Evolutionary conservation across 305 asterid genomes (phyloP), one percentile per base, ranked within the genome.

Genomic region (Fraxinus albicans): DNA sequence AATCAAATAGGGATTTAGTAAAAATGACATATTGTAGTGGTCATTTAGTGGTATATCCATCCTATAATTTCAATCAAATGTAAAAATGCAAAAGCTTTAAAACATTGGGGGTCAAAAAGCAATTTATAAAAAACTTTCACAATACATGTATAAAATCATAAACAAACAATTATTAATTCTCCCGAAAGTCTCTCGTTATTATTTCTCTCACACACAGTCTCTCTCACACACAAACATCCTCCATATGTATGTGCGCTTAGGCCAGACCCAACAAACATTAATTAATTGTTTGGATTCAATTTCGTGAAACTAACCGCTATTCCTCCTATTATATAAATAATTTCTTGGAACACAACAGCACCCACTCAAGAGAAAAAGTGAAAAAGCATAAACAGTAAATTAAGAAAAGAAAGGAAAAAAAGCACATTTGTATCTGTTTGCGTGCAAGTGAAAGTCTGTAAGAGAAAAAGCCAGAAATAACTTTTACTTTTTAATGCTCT

Each of bases 401-500:
- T 73, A 69, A 50, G 25, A 67, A 77, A 2, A 88, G 70, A 77
- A 85, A 42, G 1, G 3, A 42, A 42, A 10, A 76, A 78, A 88
- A 83, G 86, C 87, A 84, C 89, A 84, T 88, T 89, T 92, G 87
- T 85, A 88, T 84, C 85, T 84, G 87, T 82, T 84, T 84, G 76
- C 76, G 76, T 70, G 76, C 76, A 31, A 70, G 76, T 70, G 23
- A 0, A 6, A 70, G 8, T 9, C 74, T 67, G 74, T 67, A 67
- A 10, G 40, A 83, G 79, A 79, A 88, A 79, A 79, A 88, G 89
- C 90, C 87, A 84, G 89, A 84, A 85, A 84, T 86, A 84, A 81
- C 91, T 89, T 91, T 90, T 88, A 87, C 91, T 87, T 89, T 90
- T 88, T 83, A 89, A 80, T 85, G 92, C 88, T 75, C 86, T 65